These are phyloP conservation scores for Sporothrix mexicana DNA, from an alignment of 2,329 filamentous ascomycete species.

Conservation along the genomic window DNA sequence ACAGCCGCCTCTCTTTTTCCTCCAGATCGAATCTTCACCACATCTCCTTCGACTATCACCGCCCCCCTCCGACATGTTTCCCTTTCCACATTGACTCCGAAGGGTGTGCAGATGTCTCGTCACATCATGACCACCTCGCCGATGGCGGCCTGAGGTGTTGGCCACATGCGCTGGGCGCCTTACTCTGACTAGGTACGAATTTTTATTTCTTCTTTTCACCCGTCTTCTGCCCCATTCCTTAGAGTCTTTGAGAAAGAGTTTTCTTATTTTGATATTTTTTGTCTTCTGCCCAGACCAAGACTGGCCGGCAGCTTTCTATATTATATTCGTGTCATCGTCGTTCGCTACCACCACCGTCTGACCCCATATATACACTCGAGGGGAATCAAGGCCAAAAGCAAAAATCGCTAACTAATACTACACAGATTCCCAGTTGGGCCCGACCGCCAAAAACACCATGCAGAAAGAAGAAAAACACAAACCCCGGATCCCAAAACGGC, in stretches of 20 bases:
- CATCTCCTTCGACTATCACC: too few species aligned
- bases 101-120: background rate
- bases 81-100: background rate
- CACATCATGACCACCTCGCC: background rate
- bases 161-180: background rate
- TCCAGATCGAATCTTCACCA: background rate
- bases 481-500: constrained; percentile 16
- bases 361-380: constrained; percentile 10
- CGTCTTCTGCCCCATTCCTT: background rate
- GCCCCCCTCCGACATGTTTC: too few species aligned
- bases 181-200: background rate
- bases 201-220: background rate
- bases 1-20: background rate
- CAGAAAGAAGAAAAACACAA: constrained; percentile 26
- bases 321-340: constrained; percentile 29
- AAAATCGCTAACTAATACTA: constrained; percentile 34
- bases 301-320: constrained; percentile 30
- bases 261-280: constrained; percentile 33
- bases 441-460: constrained; percentile 34
- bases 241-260: constrained; percentile 20
- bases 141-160: background rate
- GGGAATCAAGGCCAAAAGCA: background rate
- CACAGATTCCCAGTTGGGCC: constrained; percentile 29
- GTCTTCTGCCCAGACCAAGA: constrained; percentile 18
- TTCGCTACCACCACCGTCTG: background rate